Conservation (phyloP, 352 stramenopile genomes). For the Phytophthora pinifolia region DNA sequence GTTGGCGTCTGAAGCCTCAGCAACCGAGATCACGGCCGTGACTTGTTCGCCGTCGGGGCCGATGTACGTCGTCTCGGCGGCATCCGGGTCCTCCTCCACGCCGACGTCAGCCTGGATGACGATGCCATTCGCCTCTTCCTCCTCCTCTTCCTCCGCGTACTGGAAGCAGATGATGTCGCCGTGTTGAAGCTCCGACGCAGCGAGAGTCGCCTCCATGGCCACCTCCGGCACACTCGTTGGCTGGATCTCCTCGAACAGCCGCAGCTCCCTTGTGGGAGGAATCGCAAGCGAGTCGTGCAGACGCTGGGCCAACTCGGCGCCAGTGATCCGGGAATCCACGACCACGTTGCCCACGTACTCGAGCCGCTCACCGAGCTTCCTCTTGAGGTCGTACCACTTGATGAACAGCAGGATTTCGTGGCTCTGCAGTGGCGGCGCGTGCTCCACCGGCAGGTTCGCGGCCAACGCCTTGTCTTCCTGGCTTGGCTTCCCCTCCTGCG, state of each 20-base stretch:
- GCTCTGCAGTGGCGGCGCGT: conserved; percentile 22
- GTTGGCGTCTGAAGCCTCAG: conserved; percentile 7
- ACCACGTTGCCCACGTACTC: conserved; percentile 83
- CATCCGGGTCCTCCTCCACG: conserved; percentile 31
- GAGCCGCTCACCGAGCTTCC: conserved; percentile 60
- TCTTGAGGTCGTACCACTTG: conserved; percentile 80
- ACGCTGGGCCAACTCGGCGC: conserved; percentile 45
- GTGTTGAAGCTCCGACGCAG: conserved; percentile 66
- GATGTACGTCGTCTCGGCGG: conserved; percentile 24
- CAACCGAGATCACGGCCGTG: conserved; percentile 17
- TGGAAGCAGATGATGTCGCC: conserved; percentile 88
- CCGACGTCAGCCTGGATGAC: conserved; percentile 21
- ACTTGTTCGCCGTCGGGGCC: conserved; percentile 31
- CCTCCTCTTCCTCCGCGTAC: conserved; percentile 41
- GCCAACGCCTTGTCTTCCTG: conserved; percentile 19
- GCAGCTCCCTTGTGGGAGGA: conserved; percentile 45
- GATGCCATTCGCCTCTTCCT: conserved; percentile 16
- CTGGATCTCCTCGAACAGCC: conserved; percentile 81
- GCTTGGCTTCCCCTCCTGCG: conserved; percentile 23
- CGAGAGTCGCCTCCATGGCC: conserved; percentile 45
- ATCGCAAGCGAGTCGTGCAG: conserved; percentile 61
- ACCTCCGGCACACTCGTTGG: conserved; percentile 60
- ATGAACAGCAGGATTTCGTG: conserved; percentile 81
- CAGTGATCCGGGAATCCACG: conserved; percentile 62
- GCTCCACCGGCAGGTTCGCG: conserved; percentile 10